These are phyloP conservation scores for Colletotrichum sansevieriae DNA, from an alignment of 2,329 filamentous ascomycete species.

Conservation along the genomic window DNA sequence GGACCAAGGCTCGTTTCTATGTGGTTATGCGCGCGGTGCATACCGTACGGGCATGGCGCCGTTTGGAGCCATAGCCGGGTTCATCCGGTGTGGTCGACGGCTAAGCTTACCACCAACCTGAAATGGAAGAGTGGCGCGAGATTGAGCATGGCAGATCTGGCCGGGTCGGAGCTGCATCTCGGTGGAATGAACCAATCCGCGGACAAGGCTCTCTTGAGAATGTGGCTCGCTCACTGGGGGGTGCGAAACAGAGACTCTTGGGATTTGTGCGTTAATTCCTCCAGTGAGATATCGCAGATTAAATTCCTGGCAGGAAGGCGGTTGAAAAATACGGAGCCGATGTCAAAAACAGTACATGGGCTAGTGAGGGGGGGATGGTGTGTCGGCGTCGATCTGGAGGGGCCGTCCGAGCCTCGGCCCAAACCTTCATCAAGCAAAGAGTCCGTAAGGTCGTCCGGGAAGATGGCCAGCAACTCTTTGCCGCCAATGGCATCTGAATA, in stretches of 20 bases:
- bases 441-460: slow-evolving; percentile 11
- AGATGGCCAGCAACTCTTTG: neutral
- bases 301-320: slow-evolving; percentile 24
- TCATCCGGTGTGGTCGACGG: slow-evolving; percentile 35
- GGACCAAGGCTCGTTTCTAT: slow-evolving; percentile 14
- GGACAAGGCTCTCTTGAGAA: neutral
- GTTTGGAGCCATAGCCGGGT: slow-evolving; percentile 27
- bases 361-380: slow-evolving; percentile 9
- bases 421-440: slow-evolving; percentile 18
- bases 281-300: slow-evolving; percentile 30
- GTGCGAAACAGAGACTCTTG: slow-evolving; percentile 22
- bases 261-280: slow-evolving; percentile 33
- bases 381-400: slow-evolving; percentile 25
- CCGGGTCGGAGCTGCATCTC: slow-evolving; percentile 30
- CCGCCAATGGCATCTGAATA: neutral
- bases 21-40: slow-evolving; percentile 12
- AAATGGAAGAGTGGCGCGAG: slow-evolving; percentile 41
- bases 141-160: slow-evolving; percentile 37
- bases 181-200: slow-evolving; percentile 32
- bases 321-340: slow-evolving; percentile 30
- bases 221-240: slow-evolving; percentile 20
- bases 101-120: slow-evolving; percentile 39
- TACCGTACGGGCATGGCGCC: slow-evolving; percentile 11
- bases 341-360: slow-evolving; percentile 14
- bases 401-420: slow-evolving; percentile 31